These are phyloP conservation scores for Ascochyta clinopodiicola DNA, from an alignment of 2,329 filamentous ascomycete genomes.

Conservation along the genomic window DNA sequence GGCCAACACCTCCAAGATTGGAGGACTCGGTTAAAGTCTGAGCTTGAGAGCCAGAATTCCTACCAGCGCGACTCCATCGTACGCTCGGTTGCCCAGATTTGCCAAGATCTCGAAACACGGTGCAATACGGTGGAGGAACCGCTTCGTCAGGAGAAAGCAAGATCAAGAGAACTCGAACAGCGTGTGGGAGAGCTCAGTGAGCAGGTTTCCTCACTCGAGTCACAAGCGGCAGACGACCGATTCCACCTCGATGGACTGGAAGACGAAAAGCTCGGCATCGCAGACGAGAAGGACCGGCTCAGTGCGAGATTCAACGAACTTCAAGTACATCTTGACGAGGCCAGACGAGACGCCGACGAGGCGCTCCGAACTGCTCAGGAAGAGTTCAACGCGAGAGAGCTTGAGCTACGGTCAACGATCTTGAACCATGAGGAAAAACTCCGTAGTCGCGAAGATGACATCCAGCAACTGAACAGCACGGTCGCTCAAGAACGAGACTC, in stretches of 20 bases:
- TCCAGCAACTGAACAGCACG: constrained; percentile 17
- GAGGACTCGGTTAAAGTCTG: constrained; percentile 54
- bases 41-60: constrained; percentile 49
- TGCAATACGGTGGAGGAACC: constrained; percentile 64
- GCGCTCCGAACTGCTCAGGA: constrained; percentile 30
- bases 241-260: constrained; percentile 47
- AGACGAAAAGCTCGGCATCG: constrained; percentile 48
- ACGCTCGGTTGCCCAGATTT: constrained; percentile 59
- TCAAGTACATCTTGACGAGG: constrained; percentile 48
- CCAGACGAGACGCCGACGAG: constrained; percentile 43
- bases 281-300: constrained; percentile 42
- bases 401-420: constrained; percentile 40
- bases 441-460: constrained; percentile 8
- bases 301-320: constrained; percentile 38
- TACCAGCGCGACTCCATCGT: constrained; percentile 57
- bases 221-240: constrained; percentile 30
- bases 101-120: constrained; percentile 62
- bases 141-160: constrained; percentile 54
- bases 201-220: constrained; percentile 45
- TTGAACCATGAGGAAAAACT: constrained; percentile 26
- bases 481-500: constrained; percentile 13
- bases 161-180: constrained; percentile 40
- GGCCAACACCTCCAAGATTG: constrained; percentile 53
- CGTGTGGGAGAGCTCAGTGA: constrained; percentile 42
- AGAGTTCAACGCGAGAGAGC: constrained; percentile 42